Conservation (phyloP, 2,329 filamentous ascomycete genomes). For the Cladosporium sp. region DNA sequence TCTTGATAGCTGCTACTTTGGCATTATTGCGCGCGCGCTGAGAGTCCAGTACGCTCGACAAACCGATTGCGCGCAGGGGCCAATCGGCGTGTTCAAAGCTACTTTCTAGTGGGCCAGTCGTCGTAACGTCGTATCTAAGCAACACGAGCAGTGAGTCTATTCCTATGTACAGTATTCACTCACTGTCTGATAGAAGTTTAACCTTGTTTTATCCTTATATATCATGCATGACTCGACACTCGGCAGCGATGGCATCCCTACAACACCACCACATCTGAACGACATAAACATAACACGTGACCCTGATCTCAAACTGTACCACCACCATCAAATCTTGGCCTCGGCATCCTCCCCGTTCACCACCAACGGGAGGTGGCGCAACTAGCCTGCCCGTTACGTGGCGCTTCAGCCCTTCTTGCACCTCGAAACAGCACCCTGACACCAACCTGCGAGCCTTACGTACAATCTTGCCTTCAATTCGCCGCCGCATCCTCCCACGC, state of each 20-base stretch:
- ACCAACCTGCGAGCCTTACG: neutral
- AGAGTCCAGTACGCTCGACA: neutral
- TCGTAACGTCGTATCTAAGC: constrained; percentile 3
- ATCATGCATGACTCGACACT: neutral
- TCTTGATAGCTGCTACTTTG: neutral
- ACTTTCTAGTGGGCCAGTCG: constrained; percentile 1
- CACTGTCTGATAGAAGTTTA: neutral
- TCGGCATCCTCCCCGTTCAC: neutral
- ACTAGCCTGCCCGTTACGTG: neutral
- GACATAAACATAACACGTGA: neutral
- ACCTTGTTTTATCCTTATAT: neutral
- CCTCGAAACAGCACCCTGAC: neutral
- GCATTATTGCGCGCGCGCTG: neutral
- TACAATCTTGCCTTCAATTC: neutral
- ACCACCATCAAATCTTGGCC: neutral
- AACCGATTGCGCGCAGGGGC: neutral
- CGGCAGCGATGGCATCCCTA: neutral
- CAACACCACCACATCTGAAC: neutral
- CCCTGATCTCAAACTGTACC: neutral
- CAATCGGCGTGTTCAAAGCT: neutral
- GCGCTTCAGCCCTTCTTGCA: neutral
- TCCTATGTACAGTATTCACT: neutral
- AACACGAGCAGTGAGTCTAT: neutral
- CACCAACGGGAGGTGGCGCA: constrained; percentile 1
- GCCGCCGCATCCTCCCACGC: constrained; percentile 32